These are phyloP conservation scores for Pseudogymnoascus sp. DNA, from an alignment of 2,329 filamentous ascomycete genomes.

Conservation along the genomic window DNA sequence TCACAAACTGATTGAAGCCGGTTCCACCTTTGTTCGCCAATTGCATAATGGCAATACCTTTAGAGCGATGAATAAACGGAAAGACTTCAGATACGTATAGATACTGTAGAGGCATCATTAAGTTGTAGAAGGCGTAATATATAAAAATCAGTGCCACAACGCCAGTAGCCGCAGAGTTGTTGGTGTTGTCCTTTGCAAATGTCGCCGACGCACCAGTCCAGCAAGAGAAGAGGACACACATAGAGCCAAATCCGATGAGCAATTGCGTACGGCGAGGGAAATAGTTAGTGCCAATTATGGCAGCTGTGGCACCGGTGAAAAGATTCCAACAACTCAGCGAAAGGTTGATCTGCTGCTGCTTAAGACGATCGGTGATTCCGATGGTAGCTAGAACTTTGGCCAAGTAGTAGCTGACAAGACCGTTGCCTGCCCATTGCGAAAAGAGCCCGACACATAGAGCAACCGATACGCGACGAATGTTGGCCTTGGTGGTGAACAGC, in stretches of 20 bases:
- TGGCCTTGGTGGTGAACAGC: not conserved
- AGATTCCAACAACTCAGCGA: not conserved
- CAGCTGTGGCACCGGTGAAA: not conserved
- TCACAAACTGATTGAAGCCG: constrained; percentile 34
- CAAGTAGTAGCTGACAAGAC: constrained; percentile 36
- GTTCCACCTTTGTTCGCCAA: constrained; percentile 10
- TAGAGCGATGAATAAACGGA: not conserved
- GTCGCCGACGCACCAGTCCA: not conserved
- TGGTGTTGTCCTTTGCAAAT: not conserved
- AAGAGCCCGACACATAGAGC: constrained; percentile 42
- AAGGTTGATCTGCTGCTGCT: constrained; percentile 19
- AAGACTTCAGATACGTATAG: not conserved
- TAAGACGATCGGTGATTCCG: constrained; percentile 27
- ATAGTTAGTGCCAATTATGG: not conserved
- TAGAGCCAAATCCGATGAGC: not conserved
- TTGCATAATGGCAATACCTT: constrained; percentile 18
- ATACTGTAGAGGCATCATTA: constrained; percentile 2
- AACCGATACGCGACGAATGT: not conserved
- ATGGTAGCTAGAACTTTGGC: constrained; percentile 28
- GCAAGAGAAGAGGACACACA: not conserved
- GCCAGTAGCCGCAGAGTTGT: not conserved
- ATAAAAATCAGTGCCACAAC: constrained; percentile 8
- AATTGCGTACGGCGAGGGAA: not conserved
- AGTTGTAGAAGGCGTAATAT: constrained; percentile 8
- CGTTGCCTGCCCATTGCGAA: constrained; percentile 49